phyloP scores from a whole-genome alignment of 73 alveolate genomes.

The Blepharisma japonicum region DNA sequence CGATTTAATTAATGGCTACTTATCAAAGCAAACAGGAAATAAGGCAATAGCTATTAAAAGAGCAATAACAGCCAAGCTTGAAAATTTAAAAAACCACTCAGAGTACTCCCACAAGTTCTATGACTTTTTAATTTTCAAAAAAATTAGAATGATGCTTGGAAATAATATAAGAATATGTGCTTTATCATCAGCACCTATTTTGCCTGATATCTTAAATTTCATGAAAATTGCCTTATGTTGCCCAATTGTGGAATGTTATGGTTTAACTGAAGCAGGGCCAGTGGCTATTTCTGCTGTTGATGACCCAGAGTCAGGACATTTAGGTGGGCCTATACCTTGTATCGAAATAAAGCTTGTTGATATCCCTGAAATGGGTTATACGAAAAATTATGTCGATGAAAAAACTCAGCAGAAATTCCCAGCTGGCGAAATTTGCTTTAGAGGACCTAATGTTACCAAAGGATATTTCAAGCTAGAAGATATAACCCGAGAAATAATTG shows the following conservation, averaged over 20 bases:
- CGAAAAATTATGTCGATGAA: constrained; percentile 50
- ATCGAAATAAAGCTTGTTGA: constrained; percentile 85
- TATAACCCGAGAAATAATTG: constrained; percentile 82
- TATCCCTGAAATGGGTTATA: constrained; percentile 87
- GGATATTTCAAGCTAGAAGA: constrained; percentile 86
- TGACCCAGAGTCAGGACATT: constrained; percentile 77
- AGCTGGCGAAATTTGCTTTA: constrained; percentile 92
- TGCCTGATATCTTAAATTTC: constrained; percentile 74
- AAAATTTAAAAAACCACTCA: constrained; percentile 46
- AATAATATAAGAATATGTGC: constrained; percentile 80
- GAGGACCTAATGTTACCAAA: constrained; percentile 81
- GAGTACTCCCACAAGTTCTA: constrained; percentile 62
- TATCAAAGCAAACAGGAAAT: constrained; percentile 57
- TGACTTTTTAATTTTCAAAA: constrained; percentile 78
- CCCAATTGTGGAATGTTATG: constrained; percentile 86
- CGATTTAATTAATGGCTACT: constrained; percentile 65
- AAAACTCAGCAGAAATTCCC: constrained; percentile 63
- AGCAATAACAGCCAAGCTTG: constrained; percentile 68
- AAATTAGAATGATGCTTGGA: constrained; percentile 79
- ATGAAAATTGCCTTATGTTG: constrained; percentile 65
- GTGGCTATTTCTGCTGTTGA: constrained; percentile 45
- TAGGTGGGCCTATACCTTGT: constrained; percentile 86
- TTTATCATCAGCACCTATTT: constrained; percentile 94
- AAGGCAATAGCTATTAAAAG: constrained; percentile 54
- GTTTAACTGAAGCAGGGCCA: constrained; percentile 93